Evolutionary conservation across 1,284 basidiomycete species (phyloP), one percentile per base, ranked within the genome.

Genomic region (Sparassis latifolia): DNA sequence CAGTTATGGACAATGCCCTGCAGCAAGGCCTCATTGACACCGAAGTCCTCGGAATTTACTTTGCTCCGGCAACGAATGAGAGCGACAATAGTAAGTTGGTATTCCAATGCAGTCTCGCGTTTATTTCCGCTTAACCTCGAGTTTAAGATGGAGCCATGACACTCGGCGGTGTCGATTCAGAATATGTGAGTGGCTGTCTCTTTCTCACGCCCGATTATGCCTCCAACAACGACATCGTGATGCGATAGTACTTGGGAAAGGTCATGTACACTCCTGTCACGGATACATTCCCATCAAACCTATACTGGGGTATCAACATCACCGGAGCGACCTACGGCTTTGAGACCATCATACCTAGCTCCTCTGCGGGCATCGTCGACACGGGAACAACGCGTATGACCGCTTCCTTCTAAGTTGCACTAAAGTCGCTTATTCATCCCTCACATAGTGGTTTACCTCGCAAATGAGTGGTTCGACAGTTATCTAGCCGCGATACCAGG

Each of bases 1-100:
- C 69, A 10, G 67, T 73, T 40, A 69, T 63, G 40, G 67, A 69
- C 58, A 71, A 66, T 55, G 59, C 68, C 9, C 66, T 62, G 63
- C 32, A 56, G 20, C 70, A 78, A 55, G 71, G 72, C 4, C 61
- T 62, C 1, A 80, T 83, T 52, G 48, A 66, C 0, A 51, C 62
- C 20, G 66, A 78, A 46, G 62, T 69, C 3, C 68, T 82, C 48
- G 76, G 76, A 3, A 71, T 84, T 53, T 80, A 66, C 48, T 84
- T 73, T 54, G 59, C 66, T 40, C 80, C 79, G 1, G 68, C 68
- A 5, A 27, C 3, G 20, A 43, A 10, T n/a, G 40, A 48, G 37
- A 52, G 35, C 43, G 51, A 52, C 37, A 52, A 41, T 10, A 48
- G 51, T 52, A 10, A 27, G 50, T 27, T 29, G 7, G 4, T 20